Evolutionary conservation across 1,139 yeast species (phyloP), one percentile per base, ranked within the genome.

Genomic region (Suhomyces ambrosiae): DNA sequence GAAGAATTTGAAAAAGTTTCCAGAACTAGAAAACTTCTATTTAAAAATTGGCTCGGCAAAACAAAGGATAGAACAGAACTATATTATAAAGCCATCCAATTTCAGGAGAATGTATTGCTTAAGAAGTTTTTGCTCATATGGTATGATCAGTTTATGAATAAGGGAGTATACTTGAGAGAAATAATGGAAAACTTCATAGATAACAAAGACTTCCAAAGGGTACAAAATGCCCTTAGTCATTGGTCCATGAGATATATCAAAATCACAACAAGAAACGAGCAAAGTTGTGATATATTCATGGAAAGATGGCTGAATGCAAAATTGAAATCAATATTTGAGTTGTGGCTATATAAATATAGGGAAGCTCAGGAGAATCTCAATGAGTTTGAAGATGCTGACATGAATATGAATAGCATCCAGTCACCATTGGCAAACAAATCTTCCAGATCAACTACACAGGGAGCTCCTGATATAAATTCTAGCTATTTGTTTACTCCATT

Each of bases 181-280:
- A 40, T 59, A 3, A 63, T 62, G 2, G 68, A 68, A 11, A 65
- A 63, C 12, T 46, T 50, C 25, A 21, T 56, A 6, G 65, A 60
- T 34, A 61, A 60, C 28, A 52, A 47, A 22, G 71, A 67, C 25
- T 56, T 63, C 25, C 48, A 42, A 15, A 50, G 44, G 27, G 56
- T 56, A 7, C 48, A 58, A 16, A 64, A 57, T 14, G 40, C 53
- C 3, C 46, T 70, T n/a, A 55, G 67, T 26, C 53, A 48, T 10
- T 71, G 76, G 76, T 59, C 68, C 1, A 63, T 68, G 65, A 62
- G 59, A 33, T 58, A 60, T 35, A 61, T 65, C 33, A 68, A 65
- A 44, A 51, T 51, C 18, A 55, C 63, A 7, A 53, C 55, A 12
- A 49, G 73, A 30, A 64, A 67, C 42, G 58, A 63, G 30, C 72